A percentile compares a stretch with the other conserved stretches of the same genome.
Conservation (phyloP, 306 rosid species). For the Senna siamea region DNA sequence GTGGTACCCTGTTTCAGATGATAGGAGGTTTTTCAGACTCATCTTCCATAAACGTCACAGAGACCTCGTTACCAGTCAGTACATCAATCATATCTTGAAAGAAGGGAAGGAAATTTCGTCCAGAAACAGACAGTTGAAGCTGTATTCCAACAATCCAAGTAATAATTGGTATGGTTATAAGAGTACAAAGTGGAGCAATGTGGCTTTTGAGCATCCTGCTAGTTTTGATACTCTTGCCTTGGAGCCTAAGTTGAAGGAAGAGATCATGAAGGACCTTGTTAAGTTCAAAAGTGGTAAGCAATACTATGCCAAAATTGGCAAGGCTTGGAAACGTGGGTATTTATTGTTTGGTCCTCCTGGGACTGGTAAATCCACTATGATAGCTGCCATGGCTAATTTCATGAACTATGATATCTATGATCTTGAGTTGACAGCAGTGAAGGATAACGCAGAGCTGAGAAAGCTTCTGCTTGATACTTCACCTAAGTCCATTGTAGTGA, state of each 20-base stretch:
- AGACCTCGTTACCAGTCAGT: constrained; percentile 16
- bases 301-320: constrained; percentile 41
- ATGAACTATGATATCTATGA: constrained; percentile 36
- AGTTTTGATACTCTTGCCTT: constrained; percentile 38
- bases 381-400: constrained; percentile 48
- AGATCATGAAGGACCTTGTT: constrained; percentile 31
- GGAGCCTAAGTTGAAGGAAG: constrained; percentile 40
- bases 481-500: constrained; percentile 39
- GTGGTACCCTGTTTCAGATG: constrained; percentile 22
- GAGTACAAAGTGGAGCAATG: constrained; percentile 32
- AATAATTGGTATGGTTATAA: neutral
- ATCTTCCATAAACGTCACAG: constrained; percentile 36
- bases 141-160: constrained; percentile 27
- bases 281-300: constrained; percentile 45
- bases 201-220: constrained; percentile 45
- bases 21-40: constrained; percentile 24
- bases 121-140: constrained; percentile 35
- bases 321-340: constrained; percentile 31
- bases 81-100: constrained; percentile 26
- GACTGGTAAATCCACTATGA: constrained; percentile 51
- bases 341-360: constrained; percentile 54
- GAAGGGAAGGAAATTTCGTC: constrained; percentile 31
- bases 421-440: constrained; percentile 27
- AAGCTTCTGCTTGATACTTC: constrained; percentile 38
- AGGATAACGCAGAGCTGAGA: constrained; percentile 45